phyloP scores from a whole-genome alignment of 2,329 filamentous ascomycete species.

The Daldinia sp. region DNA sequence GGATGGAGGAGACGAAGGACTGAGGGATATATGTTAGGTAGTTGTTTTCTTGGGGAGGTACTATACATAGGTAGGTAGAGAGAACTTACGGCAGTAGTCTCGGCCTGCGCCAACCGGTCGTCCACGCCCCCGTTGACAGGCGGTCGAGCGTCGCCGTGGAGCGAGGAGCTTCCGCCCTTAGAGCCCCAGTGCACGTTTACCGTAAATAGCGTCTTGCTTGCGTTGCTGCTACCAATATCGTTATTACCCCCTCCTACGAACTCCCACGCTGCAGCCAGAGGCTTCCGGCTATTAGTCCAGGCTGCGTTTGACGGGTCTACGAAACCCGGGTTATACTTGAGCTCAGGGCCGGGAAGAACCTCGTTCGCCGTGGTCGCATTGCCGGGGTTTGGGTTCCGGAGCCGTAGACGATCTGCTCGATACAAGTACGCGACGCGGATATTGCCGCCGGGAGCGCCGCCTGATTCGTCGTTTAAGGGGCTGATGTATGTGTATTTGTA shows the following conservation, averaged over 20 bases:
- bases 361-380: conserved; percentile 65
- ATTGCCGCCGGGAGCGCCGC: conserved; percentile 76
- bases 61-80: neutral
- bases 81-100: conserved; percentile 66
- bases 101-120: conserved; percentile 67
- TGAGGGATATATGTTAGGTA: conserved; percentile 33
- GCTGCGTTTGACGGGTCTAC: conserved; percentile 72
- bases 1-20: conserved; percentile 69
- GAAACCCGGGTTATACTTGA: conserved; percentile 76
- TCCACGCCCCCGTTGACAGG: conserved; percentile 74
- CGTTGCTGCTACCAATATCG: neutral
- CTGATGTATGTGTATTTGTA: conserved; percentile 72
- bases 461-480: conserved; percentile 71
- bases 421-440: conserved; percentile 79
- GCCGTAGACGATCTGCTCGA: conserved; percentile 68
- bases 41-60: neutral
- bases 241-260: conserved; percentile 64
- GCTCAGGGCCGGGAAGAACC: conserved; percentile 67
- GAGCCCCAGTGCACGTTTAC: conserved; percentile 77
- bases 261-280: conserved; percentile 74
- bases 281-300: conserved; percentile 74
- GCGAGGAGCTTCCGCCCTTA: conserved; percentile 73
- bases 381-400: conserved; percentile 71
- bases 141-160: conserved; percentile 74
- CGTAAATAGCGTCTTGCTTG: conserved; percentile 70